Conservation (phyloP, 208 protist species). For the Leishmania gerbilli region DNA sequence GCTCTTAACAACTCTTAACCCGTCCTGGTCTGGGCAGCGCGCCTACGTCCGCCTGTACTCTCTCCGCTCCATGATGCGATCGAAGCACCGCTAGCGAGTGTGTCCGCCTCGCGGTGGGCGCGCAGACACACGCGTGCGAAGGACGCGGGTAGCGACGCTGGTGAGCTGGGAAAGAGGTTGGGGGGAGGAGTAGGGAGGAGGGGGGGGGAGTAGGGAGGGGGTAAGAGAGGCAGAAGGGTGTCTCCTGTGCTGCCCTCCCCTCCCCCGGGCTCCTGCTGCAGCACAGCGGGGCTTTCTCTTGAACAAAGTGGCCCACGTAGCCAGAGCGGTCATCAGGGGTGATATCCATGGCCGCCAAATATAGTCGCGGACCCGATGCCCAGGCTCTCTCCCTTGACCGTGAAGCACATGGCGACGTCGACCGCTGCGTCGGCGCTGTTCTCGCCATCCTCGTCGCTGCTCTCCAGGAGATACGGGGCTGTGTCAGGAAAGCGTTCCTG, state of each 20-base stretch:
- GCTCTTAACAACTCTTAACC: neutral
- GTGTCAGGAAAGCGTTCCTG: slow-evolving; percentile 55
- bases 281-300: neutral
- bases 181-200: neutral
- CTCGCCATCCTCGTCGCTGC: slow-evolving; percentile 24
- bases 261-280: neutral
- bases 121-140: neutral
- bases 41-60: neutral
- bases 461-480: slow-evolving; percentile 24
- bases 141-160: neutral
- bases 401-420: slow-evolving; percentile 86
- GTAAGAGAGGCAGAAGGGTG: neutral
- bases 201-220: no score
- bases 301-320: neutral
- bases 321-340: slow-evolving; percentile 17
- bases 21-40: neutral
- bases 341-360: slow-evolving; percentile 82
- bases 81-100: no score
- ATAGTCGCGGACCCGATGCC: slow-evolving; percentile 67
- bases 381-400: slow-evolving; percentile 50
- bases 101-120: no score
- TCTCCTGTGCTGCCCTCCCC: neutral
- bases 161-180: neutral
- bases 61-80: neutral
- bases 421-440: slow-evolving; percentile 4